Evolutionary conservation across 495 filamentous ascomycete species (phyloP).

Genomic region (Jackrogersella multiformis): DNA sequence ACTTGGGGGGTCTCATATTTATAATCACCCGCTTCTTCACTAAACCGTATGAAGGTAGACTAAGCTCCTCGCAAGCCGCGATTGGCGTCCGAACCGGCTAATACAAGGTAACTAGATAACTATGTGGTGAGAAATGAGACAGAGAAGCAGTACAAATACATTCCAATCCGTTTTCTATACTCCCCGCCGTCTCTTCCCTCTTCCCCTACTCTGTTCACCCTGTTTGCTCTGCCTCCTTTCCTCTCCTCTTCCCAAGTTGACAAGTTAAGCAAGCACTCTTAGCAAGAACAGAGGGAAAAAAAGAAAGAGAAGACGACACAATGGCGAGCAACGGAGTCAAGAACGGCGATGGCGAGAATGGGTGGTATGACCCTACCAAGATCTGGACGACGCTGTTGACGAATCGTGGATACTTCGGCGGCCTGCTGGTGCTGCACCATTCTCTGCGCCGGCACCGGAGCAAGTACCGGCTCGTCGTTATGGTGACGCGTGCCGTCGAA

Average conservation of each 20-base stretch:
- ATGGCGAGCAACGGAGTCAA: conserved; percentile 31
- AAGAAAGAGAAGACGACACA: conserved; percentile 1
- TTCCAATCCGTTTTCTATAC: conserved; percentile 1
- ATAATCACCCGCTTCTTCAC: conserved; percentile 12
- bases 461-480: conserved; percentile 52
- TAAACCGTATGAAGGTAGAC: conserved; percentile 29
- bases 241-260: background rate
- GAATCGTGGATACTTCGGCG: conserved; percentile 53
- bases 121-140: background rate
- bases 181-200: background rate
- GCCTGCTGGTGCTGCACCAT: conserved; percentile 51
- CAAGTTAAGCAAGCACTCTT: background rate
- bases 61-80: background rate
- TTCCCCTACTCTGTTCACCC: background rate
- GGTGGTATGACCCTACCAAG: conserved; percentile 47
- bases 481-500: conserved; percentile 53
- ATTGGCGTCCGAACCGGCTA: conserved; percentile 27
- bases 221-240: background rate
- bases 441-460: conserved; percentile 47
- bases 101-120: background rate
- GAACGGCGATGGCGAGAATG: conserved; percentile 21
- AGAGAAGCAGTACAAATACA: conserved; percentile 11
- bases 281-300: background rate
- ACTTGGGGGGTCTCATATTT: conserved; percentile 19
- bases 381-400: conserved; percentile 55